Evolutionary conservation across 495 filamentous ascomycete species (phyloP).

Genomic region (Aspergillus hancockii): DNA sequence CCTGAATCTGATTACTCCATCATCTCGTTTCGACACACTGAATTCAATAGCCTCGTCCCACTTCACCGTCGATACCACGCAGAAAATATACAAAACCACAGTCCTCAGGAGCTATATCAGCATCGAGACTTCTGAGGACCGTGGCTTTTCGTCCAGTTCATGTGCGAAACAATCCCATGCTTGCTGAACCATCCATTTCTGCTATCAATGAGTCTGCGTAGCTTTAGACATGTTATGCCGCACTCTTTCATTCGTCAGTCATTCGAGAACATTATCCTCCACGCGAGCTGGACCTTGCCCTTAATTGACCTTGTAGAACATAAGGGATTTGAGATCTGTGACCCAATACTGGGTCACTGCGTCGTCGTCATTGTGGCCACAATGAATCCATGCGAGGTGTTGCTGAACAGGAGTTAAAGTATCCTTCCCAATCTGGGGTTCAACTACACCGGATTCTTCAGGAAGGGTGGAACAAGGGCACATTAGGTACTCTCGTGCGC

Average conservation of each 20-base stretch:
- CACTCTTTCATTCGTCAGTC: constrained; percentile 39
- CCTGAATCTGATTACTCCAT: constrained; percentile 43
- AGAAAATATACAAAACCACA: constrained; percentile 38
- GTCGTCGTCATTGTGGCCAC: constrained; percentile 37
- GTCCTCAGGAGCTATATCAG: constrained; percentile 32
- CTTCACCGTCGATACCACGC: constrained; percentile 41
- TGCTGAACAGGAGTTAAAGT: too few relatives aligned
- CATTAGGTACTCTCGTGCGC: too few relatives aligned
- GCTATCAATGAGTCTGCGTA: constrained; percentile 42
- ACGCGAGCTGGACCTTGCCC: constrained; percentile 35
- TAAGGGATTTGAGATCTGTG: constrained; percentile 36
- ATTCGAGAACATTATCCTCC: constrained; percentile 35
- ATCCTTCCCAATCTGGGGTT: too few relatives aligned
- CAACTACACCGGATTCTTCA: too few relatives aligned
- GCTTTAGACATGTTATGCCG: constrained; percentile 40
- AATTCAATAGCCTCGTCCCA: constrained; percentile 46
- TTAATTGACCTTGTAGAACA: constrained; percentile 31
- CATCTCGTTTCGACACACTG: constrained; percentile 42
- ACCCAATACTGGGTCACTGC: constrained; percentile 34
- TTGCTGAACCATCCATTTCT: constrained; percentile 47
- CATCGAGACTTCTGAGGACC: constrained; percentile 46
- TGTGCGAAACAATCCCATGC: constrained; percentile 44
- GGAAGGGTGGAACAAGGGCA: too few relatives aligned
- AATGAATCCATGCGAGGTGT: too few relatives aligned
- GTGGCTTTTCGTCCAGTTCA: constrained; percentile 45